Evolutionary conservation across 177 flowering plant species (phyloP).

Genomic region (Vitis hybrid): DNA sequence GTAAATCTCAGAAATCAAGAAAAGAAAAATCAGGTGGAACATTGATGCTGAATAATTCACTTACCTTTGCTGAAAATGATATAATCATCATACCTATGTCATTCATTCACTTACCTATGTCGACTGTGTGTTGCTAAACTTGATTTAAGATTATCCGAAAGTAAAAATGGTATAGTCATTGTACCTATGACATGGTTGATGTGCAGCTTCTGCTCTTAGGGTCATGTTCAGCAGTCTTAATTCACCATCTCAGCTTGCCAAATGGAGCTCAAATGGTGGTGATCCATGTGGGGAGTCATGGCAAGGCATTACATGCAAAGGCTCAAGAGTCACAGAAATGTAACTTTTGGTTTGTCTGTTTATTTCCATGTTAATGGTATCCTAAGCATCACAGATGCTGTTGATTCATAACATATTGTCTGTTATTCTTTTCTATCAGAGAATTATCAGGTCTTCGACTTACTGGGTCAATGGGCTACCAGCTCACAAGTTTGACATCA

Average conservation of each 20-base stretch:
- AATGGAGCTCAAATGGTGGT: conserved; percentile 65
- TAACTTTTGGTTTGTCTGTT: conserved; percentile 24
- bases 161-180: background rate
- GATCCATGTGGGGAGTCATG: conserved; percentile 90
- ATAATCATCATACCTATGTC: too few relatives aligned
- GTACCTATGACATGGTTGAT: conserved; percentile 4
- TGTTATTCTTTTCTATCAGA: conserved; percentile 37
- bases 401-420: conserved; percentile 5
- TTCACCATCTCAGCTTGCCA: conserved; percentile 67
- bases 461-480: conserved; percentile 64
- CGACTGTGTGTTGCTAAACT: too few relatives aligned
- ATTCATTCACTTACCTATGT: too few relatives aligned
- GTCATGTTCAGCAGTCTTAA: conserved; percentile 52
- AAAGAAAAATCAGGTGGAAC: too few relatives aligned
- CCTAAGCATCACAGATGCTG: background rate
- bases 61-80: too few relatives aligned
- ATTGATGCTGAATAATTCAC: too few relatives aligned
- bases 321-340: conserved; percentile 75
- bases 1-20: too few relatives aligned
- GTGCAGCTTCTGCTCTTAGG: conserved; percentile 63
- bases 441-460: conserved; percentile 69
- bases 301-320: conserved; percentile 78
- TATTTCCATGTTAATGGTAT: background rate
- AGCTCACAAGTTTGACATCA: conserved; percentile 51
- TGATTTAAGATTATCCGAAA: too few relatives aligned